Percentiles rank a stretch among this genome's conserved stretches.
phyloP scores from a whole-genome alignment of 352 stramenopile genomes.

The Elongisporangium prolatum region DNA sequence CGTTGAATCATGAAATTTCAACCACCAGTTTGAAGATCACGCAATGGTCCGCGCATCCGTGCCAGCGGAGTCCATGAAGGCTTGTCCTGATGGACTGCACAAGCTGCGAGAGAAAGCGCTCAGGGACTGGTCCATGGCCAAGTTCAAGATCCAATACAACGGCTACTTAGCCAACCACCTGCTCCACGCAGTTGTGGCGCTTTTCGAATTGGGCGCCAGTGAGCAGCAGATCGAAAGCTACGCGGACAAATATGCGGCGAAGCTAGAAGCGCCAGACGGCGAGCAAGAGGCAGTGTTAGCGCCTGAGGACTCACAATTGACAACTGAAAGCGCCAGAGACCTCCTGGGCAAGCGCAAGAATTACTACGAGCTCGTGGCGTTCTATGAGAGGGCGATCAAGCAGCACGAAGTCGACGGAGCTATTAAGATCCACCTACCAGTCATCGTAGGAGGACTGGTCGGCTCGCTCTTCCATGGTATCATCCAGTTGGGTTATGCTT shows the following conservation, averaged over 20 bases:
- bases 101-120: neutral
- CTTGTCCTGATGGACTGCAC: neutral
- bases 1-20: too few species aligned
- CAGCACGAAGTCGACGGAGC: constrained; percentile 19
- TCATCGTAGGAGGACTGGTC: constrained; percentile 21
- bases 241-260: constrained; percentile 22
- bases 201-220: constrained; percentile 26
- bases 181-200: constrained; percentile 31
- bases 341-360: constrained; percentile 23
- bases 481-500: constrained; percentile 37
- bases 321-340: constrained; percentile 12
- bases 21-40: too few species aligned
- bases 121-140: constrained; percentile 24
- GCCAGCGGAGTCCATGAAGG: neutral
- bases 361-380: constrained; percentile 21
- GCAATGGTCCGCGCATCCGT: too few species aligned
- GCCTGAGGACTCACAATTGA: constrained; percentile 6
- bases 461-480: constrained; percentile 35
- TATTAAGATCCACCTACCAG: constrained; percentile 24
- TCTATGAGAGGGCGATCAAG: constrained; percentile 26
- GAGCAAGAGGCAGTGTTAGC: constrained; percentile 21
- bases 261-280: constrained; percentile 19
- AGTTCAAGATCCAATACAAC: constrained; percentile 32
- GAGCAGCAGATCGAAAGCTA: constrained; percentile 25
- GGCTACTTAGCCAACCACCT: constrained; percentile 35